These are phyloP conservation scores for Paramecium caudatum DNA, from an alignment of 73 alveolate species.

Conservation along the genomic window DNA sequence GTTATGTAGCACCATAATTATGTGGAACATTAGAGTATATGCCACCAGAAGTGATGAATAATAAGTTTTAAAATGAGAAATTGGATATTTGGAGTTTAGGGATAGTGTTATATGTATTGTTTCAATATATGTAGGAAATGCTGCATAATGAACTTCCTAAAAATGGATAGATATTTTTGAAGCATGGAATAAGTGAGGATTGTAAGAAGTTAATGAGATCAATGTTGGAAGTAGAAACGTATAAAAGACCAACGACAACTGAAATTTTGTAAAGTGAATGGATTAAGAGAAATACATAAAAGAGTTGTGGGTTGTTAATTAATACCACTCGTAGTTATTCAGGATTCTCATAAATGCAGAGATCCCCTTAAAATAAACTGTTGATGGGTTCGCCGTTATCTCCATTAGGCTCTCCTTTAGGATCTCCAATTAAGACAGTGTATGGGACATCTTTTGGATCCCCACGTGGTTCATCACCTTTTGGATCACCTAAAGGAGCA, in stretches of 20 bases:
- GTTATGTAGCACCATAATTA: not conserved
- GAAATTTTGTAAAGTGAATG: not conserved
- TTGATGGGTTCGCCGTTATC: not conserved
- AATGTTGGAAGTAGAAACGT: not conserved
- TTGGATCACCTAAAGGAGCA: too few relatives aligned
- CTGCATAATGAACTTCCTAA: slow-evolving; percentile 22
- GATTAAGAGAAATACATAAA: not conserved
- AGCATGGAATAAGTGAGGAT: slow-evolving; percentile 17
- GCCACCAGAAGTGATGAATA: slow-evolving; percentile 31
- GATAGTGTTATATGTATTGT: not conserved
- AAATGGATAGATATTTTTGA: not conserved
- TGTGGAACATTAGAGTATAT: slow-evolving; percentile 53
- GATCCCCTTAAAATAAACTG: not conserved
- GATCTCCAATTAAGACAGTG: not conserved
- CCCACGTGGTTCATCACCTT: not conserved
- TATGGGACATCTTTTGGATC: not conserved
- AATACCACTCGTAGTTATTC: not conserved
- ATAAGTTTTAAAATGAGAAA: not conserved
- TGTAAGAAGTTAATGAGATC: not conserved
- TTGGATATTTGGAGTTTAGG: slow-evolving; percentile 58
- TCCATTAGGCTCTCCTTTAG: not conserved
- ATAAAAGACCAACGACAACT: not conserved
- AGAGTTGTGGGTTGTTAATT: not conserved
- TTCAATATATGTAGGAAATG: not conserved
- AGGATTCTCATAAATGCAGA: not conserved